phyloP scores from a whole-genome alignment of 352 stramenopile species.

The Globisporangium emineosum region DNA sequence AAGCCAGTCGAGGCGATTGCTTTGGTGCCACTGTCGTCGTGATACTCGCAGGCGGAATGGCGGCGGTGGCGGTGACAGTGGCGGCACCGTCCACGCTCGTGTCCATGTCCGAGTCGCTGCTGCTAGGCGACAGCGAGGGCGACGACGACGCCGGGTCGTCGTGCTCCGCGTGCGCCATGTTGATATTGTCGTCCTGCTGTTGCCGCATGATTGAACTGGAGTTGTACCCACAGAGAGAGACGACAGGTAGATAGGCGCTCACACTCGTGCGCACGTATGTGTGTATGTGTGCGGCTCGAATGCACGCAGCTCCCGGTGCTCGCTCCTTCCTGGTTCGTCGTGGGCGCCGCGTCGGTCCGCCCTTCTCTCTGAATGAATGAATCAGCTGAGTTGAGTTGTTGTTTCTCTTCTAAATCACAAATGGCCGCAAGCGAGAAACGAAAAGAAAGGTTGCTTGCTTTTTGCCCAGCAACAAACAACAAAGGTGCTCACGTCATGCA shows the following conservation, averaged over 20 bases:
- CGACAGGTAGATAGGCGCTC: neutral
- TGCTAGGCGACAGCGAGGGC: neutral
- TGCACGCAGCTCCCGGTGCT: too few species aligned
- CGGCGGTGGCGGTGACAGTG: neutral
- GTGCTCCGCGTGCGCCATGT: conserved; percentile 16
- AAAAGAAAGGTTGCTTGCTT: neutral
- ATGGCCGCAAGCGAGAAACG: neutral
- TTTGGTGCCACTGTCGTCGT: neutral
- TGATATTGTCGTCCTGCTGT: conserved; percentile 12
- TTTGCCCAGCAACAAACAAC: neutral
- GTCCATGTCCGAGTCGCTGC: conserved; percentile 18
- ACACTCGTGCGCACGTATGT: neutral
- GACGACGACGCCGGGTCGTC: conserved; percentile 8
- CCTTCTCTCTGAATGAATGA: neutral
- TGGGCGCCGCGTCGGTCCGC: neutral
- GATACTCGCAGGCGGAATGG: neutral
- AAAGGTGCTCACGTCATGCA: neutral
- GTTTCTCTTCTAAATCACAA: neutral
- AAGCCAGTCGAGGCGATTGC: neutral
- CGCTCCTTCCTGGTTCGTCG: too few species aligned
- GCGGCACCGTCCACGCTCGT: neutral
- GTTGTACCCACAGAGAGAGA: too few species aligned
- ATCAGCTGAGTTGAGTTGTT: neutral
- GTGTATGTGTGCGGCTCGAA: neutral
- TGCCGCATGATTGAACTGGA: neutral